Evolutionary conservation across 2,329 filamentous ascomycete genomes (phyloP), one percentile per base, ranked within the genome.

Genomic region (Paracoccidioides lutzii): DNA sequence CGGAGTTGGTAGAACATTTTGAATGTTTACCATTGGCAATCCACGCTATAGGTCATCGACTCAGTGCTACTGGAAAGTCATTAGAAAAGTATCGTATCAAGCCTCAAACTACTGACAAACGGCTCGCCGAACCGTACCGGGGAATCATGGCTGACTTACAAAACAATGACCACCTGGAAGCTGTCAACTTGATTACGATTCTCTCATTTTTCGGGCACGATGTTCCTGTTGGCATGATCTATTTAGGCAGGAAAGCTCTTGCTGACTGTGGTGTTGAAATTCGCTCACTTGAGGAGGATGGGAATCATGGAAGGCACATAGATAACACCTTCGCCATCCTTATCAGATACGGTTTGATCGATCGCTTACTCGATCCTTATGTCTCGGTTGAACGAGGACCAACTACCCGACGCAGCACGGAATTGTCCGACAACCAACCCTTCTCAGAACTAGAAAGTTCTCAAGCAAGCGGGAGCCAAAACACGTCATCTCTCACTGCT

Each of bases 11-110:
- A 1, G 75, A 78, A 45, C 68, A 83, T 48, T 82, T 86, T 70
- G 81, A 81, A 28, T 78, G 81, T 55, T 71, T 87, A 12, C 84
- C 84, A 0, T 71, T 87, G 5, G 84, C 84, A 59, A 83, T 88
- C 22, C 82, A 86, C 61, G 80, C 83, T 0, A 80, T 83, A 1
- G 81, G 81, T 0, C 78, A 81, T 59, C 76, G 82, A 38, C 70
- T 87, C 12, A 82, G 79, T 55, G 77, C 78, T 2, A 82, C 81
- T 0, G 73, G 76, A 15, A 83, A 84, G 59, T 80, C 82, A 0
- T 71, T 87, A 3, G 77, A 79, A 0, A 81, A 75, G 59, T 86
- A 83, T 58, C 69, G 67, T 38, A 69, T 82, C n/a, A 74, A 52
- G 4, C 77, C 77, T 1, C 83, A 80, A 57, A 72, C 76, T 42